These are phyloP conservation scores for Diaporthe citri DNA, from an alignment of 2,329 filamentous ascomycete species.

Conservation along the genomic window DNA sequence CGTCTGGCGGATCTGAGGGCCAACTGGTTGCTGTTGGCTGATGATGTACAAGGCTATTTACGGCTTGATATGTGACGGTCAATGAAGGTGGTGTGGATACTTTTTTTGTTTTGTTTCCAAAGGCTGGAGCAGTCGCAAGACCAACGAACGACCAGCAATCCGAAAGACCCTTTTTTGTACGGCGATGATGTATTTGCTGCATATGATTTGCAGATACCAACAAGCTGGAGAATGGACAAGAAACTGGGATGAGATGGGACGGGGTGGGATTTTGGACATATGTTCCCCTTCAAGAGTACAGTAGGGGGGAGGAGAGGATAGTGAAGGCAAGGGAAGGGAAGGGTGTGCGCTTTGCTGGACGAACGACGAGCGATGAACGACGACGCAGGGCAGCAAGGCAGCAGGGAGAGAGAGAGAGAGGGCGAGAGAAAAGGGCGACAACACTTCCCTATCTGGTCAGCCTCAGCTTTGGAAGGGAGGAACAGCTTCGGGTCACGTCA, in stretches of 20 bases:
- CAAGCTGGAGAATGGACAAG: constrained; percentile 31
- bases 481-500: constrained; percentile 10
- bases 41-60: constrained; percentile 34
- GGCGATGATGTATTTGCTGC: constrained; percentile 43
- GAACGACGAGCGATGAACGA: background rate
- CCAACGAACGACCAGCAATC: constrained; percentile 25
- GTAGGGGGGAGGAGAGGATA: background rate
- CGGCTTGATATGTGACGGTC: constrained; percentile 13
- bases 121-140: background rate
- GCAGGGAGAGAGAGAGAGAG: constrained; percentile 11
- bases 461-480: constrained; percentile 26
- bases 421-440: background rate
- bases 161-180: constrained; percentile 8
- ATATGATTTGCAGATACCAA: constrained; percentile 36
- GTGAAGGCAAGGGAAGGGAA: background rate
- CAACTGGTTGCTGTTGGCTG: background rate
- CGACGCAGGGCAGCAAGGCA: constrained; percentile 3
- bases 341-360: background rate
- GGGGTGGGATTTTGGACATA: background rate
- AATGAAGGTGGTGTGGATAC: constrained; percentile 23
- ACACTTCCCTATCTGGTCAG: constrained; percentile 19
- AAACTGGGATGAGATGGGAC: background rate
- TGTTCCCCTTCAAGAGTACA: constrained; percentile 5
- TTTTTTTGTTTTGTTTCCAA: background rate
- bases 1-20: background rate